Conservation (phyloP, 2,329 filamentous ascomycete species). For the Clonostachys rosea region DNA sequence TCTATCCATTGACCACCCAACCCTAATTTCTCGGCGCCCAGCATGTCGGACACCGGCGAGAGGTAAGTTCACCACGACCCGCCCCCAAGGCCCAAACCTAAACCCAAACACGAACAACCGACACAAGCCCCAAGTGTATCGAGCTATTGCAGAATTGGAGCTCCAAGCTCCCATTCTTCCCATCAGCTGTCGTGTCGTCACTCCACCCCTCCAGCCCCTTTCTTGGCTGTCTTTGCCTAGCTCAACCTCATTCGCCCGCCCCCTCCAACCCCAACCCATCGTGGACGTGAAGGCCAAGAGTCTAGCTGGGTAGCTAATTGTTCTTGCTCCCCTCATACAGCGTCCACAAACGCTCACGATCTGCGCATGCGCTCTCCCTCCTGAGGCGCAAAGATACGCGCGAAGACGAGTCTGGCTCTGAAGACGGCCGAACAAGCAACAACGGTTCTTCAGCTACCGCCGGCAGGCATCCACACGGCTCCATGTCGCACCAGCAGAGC, state of each 20-base stretch:
- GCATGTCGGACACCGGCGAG: slow-evolving; percentile 27
- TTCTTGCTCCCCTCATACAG: slow-evolving; percentile 8
- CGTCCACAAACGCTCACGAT: slow-evolving; percentile 51
- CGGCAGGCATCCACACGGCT: slow-evolving; percentile 13
- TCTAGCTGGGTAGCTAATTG: too few relatives aligned
- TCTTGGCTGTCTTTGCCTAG: slow-evolving; percentile 1
- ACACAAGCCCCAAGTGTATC: too few relatives aligned
- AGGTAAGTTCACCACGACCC: slow-evolving; percentile 16
- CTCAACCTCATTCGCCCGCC: not conserved
- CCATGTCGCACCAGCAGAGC: slow-evolving; percentile 24
- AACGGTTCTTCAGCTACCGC: slow-evolving; percentile 11
- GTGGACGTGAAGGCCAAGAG: too few relatives aligned
- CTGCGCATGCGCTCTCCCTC: slow-evolving; percentile 44
- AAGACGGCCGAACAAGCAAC: slow-evolving; percentile 37
- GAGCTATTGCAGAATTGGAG: not conserved
- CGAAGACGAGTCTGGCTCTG: slow-evolving; percentile 49
- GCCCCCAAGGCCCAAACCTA: too few relatives aligned
- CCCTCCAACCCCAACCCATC: too few relatives aligned
- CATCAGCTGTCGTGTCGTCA: slow-evolving; percentile 1
- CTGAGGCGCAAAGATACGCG: slow-evolving; percentile 49
- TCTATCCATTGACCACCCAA: too few relatives aligned
- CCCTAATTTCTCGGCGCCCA: not conserved
- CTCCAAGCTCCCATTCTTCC: slow-evolving; percentile 4
- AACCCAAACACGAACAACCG: too few relatives aligned
- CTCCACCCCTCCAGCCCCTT: not conserved